Base-by-base conservation (phyloP, 257 asterid genomes). In the Nicotiana attenuata region DNA sequence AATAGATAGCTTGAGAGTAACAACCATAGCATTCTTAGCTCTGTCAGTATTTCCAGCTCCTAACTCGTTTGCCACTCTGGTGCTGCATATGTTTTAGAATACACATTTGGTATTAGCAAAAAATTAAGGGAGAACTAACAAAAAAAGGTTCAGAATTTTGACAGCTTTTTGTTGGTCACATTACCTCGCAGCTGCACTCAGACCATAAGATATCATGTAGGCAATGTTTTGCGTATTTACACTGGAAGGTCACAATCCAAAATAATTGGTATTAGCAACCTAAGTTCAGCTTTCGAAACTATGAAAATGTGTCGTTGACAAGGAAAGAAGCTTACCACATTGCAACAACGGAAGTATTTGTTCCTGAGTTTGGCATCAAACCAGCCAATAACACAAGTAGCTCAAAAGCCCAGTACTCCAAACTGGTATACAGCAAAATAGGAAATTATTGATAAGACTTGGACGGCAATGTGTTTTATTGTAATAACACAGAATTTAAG, bases 321-420 rank as follows among this genome's bases (percentile, higher is more conserved):
- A 71, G 35, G 59, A 45, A 3, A 9, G 61, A 75, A 63, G 45
- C 92, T 85, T 78, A 96, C 99, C 98, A 91, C 92, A 96, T 92
- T 15, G 95, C 99, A 56, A 96, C 87, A 9, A 96, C 65, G 2
- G 99, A 92, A 56, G 99, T 96, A 5, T 90, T 77, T 31, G 91
- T 68, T 82, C 87, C 91, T 5, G 99, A 82, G 75, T 92, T 78
- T 15, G 99, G 99, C 99, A 96, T 91, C 87, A 94, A 81, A 52
- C 99, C 98, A 0, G 97, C 97, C 77, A 96, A 81, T 69, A 96
- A 77, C 64, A 96, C 99, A 24, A 94, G 97, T 76, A 88, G 76
- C 92, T 96, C 99, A 57, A 92, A 96, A 75, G 98, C 99, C 94
- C 98, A 92, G 61, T 86, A 91, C 82, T 96, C 98, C 89, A 96